Evolutionary conservation across 2,329 filamentous ascomycete species (phyloP), one percentile per base, ranked within the genome.

Genomic region (Diaporthe sp.): DNA sequence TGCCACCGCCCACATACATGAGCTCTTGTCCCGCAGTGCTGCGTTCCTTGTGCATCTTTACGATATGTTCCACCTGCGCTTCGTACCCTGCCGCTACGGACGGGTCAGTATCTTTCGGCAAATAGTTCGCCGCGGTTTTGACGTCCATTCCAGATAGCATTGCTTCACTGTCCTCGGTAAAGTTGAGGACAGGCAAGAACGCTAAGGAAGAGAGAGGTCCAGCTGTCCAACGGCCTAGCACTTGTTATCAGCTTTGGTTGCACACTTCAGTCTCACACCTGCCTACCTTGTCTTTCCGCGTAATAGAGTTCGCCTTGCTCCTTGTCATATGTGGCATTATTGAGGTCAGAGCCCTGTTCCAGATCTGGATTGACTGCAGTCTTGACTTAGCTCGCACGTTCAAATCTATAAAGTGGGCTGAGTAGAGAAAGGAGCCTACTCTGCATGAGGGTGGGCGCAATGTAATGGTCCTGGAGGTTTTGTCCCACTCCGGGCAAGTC

Each of bases 41-140:
- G 34, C 58, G n/a, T 28, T 62, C 39, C n/a, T 44, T 28, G 15
- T 62, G 58, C 58, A 62, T 62, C n/a, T 62, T 62, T n/a, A 44
- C n/a, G 19, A 28, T 44, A 2, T 44, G 58, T 19, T 62, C n/a
- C 58, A 62, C n/a, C n/a, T 62, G 58, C 15, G 37, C 58, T 44
- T 31, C 7, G 13, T 62, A 62, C 8, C 58, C 58, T 42, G 58
- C 58, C 37, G 1, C 22, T 7, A 62, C 58, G 37, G 58, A 42
- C 6, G 39, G 58, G 15, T 62, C 58, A 39, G 37, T 44, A 12
- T 28, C 8, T 19, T 62, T n/a, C 3, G 58, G 58, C 39, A 62
- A 10, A 28, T 62, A 62, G n/a, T 13, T 28, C 7, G 39, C 22
- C 13, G 58, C n/a, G 39, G 15, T 31, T 9, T 44, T 25, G n/a